Percentiles rank a stretch among this genome's conserved stretches.
Conservation (phyloP, 2,329 filamentous ascomycete genomes). For the Alternaria panax region DNA sequence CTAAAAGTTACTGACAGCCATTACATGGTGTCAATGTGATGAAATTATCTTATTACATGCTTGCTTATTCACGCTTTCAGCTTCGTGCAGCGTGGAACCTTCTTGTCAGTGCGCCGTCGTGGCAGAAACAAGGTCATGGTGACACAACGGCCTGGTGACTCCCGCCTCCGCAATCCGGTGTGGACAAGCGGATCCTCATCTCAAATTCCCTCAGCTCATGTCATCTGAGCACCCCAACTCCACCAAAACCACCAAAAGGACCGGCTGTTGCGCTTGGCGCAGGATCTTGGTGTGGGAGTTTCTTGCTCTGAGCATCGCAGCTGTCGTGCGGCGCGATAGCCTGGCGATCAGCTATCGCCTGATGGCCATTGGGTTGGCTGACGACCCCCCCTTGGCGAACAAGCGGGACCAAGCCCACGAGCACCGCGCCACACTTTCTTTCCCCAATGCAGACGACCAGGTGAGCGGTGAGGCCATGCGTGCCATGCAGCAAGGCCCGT, state of each 20-base stretch:
- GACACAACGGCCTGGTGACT: neutral
- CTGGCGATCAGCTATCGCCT: neutral
- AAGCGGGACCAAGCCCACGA: neutral
- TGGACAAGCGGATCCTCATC: neutral
- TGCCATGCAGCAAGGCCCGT: neutral
- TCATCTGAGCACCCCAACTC: conserved; percentile 1
- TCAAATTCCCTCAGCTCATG: conserved; percentile 1
- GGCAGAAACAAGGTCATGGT: neutral
- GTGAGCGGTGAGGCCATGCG: neutral
- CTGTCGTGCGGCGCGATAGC: neutral
- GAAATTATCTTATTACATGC: neutral
- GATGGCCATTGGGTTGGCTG: neutral
- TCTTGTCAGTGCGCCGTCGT: neutral
- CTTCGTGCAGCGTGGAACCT: neutral
- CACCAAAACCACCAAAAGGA: neutral
- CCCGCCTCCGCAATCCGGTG: neutral
- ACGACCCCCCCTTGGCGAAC: neutral
- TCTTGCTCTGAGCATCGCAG: neutral
- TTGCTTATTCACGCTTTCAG: neutral
- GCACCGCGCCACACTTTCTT: neutral
- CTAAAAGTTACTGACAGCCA: neutral
- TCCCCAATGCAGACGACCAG: neutral
- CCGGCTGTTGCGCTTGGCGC: neutral
- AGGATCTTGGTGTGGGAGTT: neutral
- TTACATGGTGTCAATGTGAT: neutral